These are phyloP conservation scores for Neurospora tetraspora DNA, from an alignment of 495 filamentous ascomycete genomes.

Conservation along the genomic window DNA sequence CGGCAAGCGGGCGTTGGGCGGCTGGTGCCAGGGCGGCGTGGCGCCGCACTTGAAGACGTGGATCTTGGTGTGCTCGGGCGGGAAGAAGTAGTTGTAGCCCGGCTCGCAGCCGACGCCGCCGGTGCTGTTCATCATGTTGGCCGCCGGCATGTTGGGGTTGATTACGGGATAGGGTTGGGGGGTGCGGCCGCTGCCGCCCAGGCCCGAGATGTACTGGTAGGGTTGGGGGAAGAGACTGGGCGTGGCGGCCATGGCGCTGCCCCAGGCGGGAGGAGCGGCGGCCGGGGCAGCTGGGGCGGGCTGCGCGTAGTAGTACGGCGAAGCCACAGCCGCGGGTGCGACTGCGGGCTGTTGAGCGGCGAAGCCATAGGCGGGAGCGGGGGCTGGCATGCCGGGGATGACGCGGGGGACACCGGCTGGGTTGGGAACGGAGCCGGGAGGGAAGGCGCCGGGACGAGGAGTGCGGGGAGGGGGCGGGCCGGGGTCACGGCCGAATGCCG, in stretches of 20 bases:
- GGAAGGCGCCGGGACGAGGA: neutral
- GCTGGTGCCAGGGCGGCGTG: conserved; percentile 34
- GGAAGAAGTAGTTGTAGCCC: conserved; percentile 44
- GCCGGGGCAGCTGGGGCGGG: neutral
- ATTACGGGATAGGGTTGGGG: conserved; percentile 26
- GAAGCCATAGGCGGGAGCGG: neutral
- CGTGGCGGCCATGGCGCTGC: conserved; percentile 5
- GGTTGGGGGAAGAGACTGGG: neutral
- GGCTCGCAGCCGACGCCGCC: conserved; percentile 45
- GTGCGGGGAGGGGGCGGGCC: conserved; percentile 13
- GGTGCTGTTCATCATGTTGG: conserved; percentile 46
- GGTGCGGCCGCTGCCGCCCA: conserved; percentile 14
- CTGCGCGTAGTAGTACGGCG: neutral
- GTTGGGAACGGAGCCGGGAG: neutral
- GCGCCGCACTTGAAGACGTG: conserved; percentile 31
- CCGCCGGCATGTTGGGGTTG: conserved; percentile 39
- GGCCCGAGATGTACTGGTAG: conserved; percentile 14
- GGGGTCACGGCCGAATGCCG: conserved; percentile 14
- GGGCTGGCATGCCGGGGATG: neutral
- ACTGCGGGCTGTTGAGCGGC: neutral
- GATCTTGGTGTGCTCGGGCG: conserved; percentile 36
- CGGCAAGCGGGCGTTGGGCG: conserved; percentile 12
- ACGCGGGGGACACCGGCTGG: conserved; percentile 2
- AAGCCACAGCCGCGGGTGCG: neutral
- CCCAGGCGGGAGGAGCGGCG: neutral